Evolutionary conservation across 768 basidiomycete genomes (phyloP), one percentile per base, ranked within the genome.

Genomic region (Russula foetens): DNA sequence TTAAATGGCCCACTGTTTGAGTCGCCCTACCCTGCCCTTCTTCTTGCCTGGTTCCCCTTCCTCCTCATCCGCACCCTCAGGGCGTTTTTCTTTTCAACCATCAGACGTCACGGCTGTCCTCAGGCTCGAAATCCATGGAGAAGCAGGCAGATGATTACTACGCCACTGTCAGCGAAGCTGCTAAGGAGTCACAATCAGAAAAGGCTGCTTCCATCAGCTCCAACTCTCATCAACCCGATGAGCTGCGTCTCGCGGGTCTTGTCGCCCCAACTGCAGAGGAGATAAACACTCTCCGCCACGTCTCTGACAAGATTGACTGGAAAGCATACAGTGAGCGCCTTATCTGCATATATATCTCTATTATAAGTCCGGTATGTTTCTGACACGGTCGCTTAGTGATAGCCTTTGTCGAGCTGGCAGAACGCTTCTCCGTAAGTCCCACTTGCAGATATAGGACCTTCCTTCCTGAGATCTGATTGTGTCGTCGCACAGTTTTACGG

Each of bases 331-430:
- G 48, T 62, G 29, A 28, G 60, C 5, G n/a, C n/a, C 14, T 35
- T 12, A 35, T 6, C 35, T 12, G 35, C 35, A 35, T 28, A 23
- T 33, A 19, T 11, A 23, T n/a, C 14, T 21, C 28, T 33, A 19
- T 21, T 11, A 39, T 23, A 14, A 11, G n/a, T 21, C 29, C 2
- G n/a, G 33, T 48, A 29, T 26, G 23, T 48, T 35, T 12, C 49
- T 60, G 41, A 54, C 9, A 28, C 29, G 5, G 17, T 38, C 8
- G 35, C n/a, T n/a, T 44, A 67, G 67, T 67, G 38, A 66, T 71
- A 29, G 70, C 70, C 7, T 63, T 71, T 45, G 61, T 70, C 39
- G 70, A 70, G 53, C 33, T 70, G 21, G 68, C 69, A 5, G 70
- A 70, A 56, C 70, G 70, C 28, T 71, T 71, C 63, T 71, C 70